phyloP scores from a whole-genome alignment of 306 rosid genomes.

The apple (Malus domestica) region ASM211411v1 NC_041797.1:6968001-6968500 shows the following conservation, averaged over 20 bases:
- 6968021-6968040: no score
- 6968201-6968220: not conserved
- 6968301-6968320: not conserved
- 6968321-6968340: slow-evolving; percentile 18
- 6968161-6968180: not conserved
- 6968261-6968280: not conserved
- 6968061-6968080: no score
- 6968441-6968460: not conserved
- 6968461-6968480: not conserved
- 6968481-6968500: not conserved
- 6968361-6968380: slow-evolving; percentile 9
- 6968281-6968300: not conserved
- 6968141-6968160: not conserved
- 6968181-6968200: not conserved
- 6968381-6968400: not conserved
- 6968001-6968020: no score
- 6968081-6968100: no score
- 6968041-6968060: no score
- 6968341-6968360: slow-evolving; percentile 3
- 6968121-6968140: not conserved
- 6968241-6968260: not conserved
- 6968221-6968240: not conserved
- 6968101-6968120: not conserved
- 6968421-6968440: slow-evolving; percentile 8
- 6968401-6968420: not conserved